Percentiles rank a stretch among this genome's conserved stretches.
These are phyloP conservation scores for Daldinia decipiens DNA, from an alignment of 495 filamentous ascomycete species.

Conservation along the genomic window DNA sequence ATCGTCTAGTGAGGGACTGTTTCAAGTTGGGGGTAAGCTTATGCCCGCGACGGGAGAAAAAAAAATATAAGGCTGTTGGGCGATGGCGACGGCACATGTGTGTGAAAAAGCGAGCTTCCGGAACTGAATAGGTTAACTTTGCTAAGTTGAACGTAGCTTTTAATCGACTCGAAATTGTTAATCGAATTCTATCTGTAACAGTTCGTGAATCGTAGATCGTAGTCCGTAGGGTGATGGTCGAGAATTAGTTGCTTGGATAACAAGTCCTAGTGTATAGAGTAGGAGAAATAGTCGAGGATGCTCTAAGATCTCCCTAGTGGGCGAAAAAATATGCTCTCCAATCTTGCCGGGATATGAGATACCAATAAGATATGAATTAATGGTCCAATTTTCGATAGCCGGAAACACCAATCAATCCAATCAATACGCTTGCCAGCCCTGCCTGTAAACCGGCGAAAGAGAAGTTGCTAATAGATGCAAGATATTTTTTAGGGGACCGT, in stretches of 20 bases:
- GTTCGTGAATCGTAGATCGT: neutral
- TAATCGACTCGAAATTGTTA: conserved; percentile 18
- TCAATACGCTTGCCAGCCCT: conserved; percentile 21
- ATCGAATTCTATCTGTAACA: conserved; percentile 6
- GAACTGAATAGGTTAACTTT: conserved; percentile 23
- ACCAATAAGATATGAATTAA: conserved; percentile 40
- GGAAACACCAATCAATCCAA: conserved; percentile 19
- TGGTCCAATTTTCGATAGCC: conserved; percentile 34
- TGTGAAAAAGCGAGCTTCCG: conserved; percentile 30
- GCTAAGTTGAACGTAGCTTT: conserved; percentile 21
- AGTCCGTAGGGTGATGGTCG: conserved; percentile 2
- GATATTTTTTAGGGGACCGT: conserved; percentile 8
- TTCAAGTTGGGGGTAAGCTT: conserved; percentile 44
- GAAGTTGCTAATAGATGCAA: conserved; percentile 28
- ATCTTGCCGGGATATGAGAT: conserved; percentile 16
- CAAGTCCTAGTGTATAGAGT: neutral
- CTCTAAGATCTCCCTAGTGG: conserved; percentile 28
- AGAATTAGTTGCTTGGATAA: conserved; percentile 18
- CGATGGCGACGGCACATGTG: conserved; percentile 21
- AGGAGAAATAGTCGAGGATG: conserved; percentile 14
- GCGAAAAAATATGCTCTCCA: conserved; percentile 15
- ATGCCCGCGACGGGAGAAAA: conserved; percentile 28
- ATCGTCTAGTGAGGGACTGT: conserved; percentile 29
- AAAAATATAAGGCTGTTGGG: conserved; percentile 20
- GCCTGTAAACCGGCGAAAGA: conserved; percentile 34